These are phyloP conservation scores for Cutaneotrichosporon cavernicola DNA, from an alignment of 1,284 basidiomycete genomes.

Conservation along the genomic window DNA sequence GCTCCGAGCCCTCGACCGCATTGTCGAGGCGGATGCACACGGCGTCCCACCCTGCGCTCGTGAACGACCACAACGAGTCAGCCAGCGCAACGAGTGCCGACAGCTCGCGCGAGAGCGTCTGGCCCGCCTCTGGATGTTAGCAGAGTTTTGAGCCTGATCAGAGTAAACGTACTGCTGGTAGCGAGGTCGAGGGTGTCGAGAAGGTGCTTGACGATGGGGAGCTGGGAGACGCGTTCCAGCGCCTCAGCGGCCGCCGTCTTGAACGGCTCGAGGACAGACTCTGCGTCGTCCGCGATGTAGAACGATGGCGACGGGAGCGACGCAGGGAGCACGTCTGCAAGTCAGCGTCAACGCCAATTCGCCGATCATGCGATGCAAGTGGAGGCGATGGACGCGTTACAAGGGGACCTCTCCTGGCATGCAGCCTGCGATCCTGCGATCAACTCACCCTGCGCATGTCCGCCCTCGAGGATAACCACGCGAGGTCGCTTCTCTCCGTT, in stretches of 20 bases:
- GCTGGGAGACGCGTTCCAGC: constrained; percentile 10
- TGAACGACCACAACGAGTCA: constrained; percentile 37
- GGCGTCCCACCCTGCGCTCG: constrained; percentile 41
- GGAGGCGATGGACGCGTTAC: constrained; percentile 46
- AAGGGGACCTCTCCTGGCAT: constrained; percentile 29
- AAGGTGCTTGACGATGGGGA: constrained; percentile 22
- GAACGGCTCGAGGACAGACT: constrained; percentile 21
- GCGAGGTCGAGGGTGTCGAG: constrained; percentile 23
- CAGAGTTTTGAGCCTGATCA: not conserved
- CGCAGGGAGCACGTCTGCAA: constrained; percentile 4
- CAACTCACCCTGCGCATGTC: constrained; percentile 41
- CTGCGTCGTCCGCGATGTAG: constrained; percentile 18
- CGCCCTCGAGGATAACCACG: constrained; percentile 48
- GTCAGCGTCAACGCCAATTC: constrained; percentile 1
- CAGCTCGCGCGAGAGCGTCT: constrained; percentile 45
- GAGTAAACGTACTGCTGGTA: not conserved
- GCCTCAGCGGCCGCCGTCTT: constrained; percentile 17
- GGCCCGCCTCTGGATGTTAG: constrained; percentile 40
- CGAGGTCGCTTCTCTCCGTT: constrained; percentile 31
- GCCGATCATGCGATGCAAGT: constrained; percentile 37
- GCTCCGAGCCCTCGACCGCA: constrained; percentile 32
- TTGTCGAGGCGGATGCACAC: constrained; percentile 42
- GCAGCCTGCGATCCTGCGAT: constrained; percentile 7
- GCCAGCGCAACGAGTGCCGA: constrained; percentile 45
- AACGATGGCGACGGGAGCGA: constrained; percentile 15